Evolutionary conservation across 352 stramenopile species (phyloP), one percentile per base, ranked within the genome.

Genomic region (Globisporangium paroecandrum): DNA sequence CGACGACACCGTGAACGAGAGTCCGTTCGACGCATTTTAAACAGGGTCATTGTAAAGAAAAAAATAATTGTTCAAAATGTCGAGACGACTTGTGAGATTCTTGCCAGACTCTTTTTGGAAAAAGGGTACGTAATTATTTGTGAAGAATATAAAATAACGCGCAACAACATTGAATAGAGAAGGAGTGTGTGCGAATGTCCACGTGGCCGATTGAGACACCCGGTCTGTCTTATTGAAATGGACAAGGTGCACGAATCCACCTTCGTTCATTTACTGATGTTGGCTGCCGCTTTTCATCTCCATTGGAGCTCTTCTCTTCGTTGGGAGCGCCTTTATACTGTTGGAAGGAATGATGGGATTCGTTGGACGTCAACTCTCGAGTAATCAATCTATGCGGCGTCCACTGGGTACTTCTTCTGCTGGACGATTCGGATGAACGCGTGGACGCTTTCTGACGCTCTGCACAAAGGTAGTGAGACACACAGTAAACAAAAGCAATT

Each of bases 341-440:
- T 13, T 55, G 18, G 8, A 12, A 61, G 29, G 10, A 1, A 4
- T 20, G 32, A 38, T 38, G 13, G 18, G 29, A 29, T 22, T 22
- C 29, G 25, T 59, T 20, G 24, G 9, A 29, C 3, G 13, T 6
- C 15, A 22, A 32, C 62, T 41, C 24, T 38, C 8, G 13, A 32
- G 29, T 32, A 32, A 6, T 29, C 2, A 38, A 15, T 43, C 20
- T 67, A 66, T 64, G 65, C 65, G 20, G n/a, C 7, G 38, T 51
- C 60, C 24, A 71, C 41, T 34, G 74, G 68, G 54, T 92, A 82
- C 29, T 92, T 92, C 64, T 92, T 90, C 61, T 92, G 80, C 60
- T 89, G 83, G 53, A 92, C 82, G 51, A 94, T 87, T 38, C 86
- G 83, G 59, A 92, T 78, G 69, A 94, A 92, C 10, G 82, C 82